Percentiles rank a stretch among this genome's conserved stretches.
Evolutionary conservation across 2,329 filamentous ascomycete species (phyloP).

Genomic region (Fusarium foetens): DNA sequence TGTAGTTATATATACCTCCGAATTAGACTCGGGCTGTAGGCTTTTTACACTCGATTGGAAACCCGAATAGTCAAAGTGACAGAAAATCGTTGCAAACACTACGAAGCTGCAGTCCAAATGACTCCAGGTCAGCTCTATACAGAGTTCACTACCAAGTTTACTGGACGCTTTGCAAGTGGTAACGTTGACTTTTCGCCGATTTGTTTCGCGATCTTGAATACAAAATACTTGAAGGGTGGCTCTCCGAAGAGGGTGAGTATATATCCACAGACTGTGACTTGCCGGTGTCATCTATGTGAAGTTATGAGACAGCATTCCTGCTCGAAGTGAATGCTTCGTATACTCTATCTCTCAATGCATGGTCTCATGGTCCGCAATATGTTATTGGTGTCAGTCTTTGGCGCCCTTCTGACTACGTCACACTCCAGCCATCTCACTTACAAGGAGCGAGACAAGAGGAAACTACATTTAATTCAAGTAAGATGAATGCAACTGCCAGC

Average conservation of each 20-base stretch:
- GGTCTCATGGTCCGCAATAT: no score
- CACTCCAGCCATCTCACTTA: not conserved
- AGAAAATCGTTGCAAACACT: not conserved
- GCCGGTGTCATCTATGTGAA: rapidly evolving
- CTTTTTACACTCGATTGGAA: not conserved
- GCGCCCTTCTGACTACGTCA: not conserved
- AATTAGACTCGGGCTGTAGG: rapidly evolving
- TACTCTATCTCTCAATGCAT: not conserved
- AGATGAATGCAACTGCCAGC: not conserved
- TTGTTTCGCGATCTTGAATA: not conserved
- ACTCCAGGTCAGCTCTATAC: not conserved
- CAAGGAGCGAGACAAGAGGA: not conserved
- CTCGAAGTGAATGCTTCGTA: rapidly evolving
- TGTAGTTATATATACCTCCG: not conserved
- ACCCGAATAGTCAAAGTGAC: rapidly evolving
- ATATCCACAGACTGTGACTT: not conserved
- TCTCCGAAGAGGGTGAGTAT: not conserved
- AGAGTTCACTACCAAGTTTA: not conserved
- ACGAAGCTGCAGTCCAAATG: not conserved
- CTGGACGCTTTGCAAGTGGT: not conserved
- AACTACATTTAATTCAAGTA: not conserved
- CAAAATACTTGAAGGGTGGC: not conserved
- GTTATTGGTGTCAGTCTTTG: not conserved
- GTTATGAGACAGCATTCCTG: not conserved
- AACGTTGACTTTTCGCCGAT: not conserved